Evolutionary conservation across 805 yeast species (phyloP), one percentile per base, ranked within the genome.

Genomic region (Hanseniaspora pseudoguilliermondii): DNA sequence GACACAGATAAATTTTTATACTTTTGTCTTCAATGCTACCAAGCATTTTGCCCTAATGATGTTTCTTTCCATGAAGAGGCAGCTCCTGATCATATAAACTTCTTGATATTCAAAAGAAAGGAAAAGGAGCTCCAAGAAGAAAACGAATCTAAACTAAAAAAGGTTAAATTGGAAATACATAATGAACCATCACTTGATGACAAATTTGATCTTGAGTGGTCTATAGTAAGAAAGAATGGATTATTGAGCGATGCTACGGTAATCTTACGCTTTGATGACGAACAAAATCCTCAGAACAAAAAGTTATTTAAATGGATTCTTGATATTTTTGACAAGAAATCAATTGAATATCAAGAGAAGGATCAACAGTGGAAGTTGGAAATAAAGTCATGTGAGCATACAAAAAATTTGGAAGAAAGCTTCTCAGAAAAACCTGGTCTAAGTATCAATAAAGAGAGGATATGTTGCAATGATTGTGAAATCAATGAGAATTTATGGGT

Each of bases 301-400:
- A 35, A 18, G 7, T 6, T 56, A 1, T 48, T 50, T 9, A 57
- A 49, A 6, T 60, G 63, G 49, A 57, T 67, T 21, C 41, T 54
- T 6, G 57, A 61, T 36, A 68, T 70, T 20, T 38, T 67, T 44
- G 52, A 55, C 23, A 63, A 68, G 9, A 64, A 64, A 59, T 66
- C 71, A 4, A 62, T 60, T 47, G 59, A 59, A 9, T 55, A 64
- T 39, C 64, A 62, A 47, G 65, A 87, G 61, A 95, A 89, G 64
- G 79, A 89, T 55, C 80, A 83, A 62, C 82, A 95, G 1, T 93
- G 99, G 99, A 91, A 88, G 65, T 85, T 86, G 61, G 95, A 90
- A 61, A 79, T 91, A 21, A 65, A 75, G 15, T 80, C 95, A 0
- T 93, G 98, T 66, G 77, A 73, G 46, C 98, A 93, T 65, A 79